Percentiles rank a stretch among this genome's conserved stretches.
phyloP scores from a whole-genome alignment of 192 early-diverging fungal genomes.

The Mortierella antarctica region DNA sequence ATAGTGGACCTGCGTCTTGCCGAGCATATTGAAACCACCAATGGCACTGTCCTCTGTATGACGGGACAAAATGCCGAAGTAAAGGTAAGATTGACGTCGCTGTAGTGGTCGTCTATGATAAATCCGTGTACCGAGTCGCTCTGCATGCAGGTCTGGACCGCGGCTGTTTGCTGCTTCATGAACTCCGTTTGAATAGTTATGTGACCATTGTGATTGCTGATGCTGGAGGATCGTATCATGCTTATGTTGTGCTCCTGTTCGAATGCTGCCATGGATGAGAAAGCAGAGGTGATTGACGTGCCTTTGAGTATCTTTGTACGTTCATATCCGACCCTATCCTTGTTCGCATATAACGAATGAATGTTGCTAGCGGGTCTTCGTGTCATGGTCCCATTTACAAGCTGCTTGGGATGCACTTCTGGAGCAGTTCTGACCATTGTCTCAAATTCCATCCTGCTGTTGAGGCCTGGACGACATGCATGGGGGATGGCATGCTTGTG shows the following conservation, averaged over 20 bases:
- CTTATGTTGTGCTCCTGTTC: not conserved
- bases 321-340: not conserved
- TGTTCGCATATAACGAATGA: not conserved
- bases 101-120: not conserved
- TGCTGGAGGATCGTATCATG: not conserved
- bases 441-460: not conserved
- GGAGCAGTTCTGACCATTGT: conserved; percentile 1
- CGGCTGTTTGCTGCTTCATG: not conserved
- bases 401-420: not conserved
- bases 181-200: conserved; percentile 8
- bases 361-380: not conserved
- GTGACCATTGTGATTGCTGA: not conserved
- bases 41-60: conserved; percentile 9
- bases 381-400: not conserved
- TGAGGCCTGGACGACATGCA: too few species aligned
- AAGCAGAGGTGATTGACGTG: not conserved
- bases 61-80: conserved; percentile 6
- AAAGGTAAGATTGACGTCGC: conserved; percentile 8
- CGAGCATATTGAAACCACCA: conserved; percentile 4
- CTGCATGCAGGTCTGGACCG: not conserved
- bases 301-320: not conserved
- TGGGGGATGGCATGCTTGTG: conserved; percentile 8
- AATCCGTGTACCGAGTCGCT: conserved; percentile 16
- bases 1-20: conserved; percentile 8
- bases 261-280: conserved; percentile 5